Conservation (phyloP, 345 rosid genomes). For the Eucalyptus caleyi region DNA sequence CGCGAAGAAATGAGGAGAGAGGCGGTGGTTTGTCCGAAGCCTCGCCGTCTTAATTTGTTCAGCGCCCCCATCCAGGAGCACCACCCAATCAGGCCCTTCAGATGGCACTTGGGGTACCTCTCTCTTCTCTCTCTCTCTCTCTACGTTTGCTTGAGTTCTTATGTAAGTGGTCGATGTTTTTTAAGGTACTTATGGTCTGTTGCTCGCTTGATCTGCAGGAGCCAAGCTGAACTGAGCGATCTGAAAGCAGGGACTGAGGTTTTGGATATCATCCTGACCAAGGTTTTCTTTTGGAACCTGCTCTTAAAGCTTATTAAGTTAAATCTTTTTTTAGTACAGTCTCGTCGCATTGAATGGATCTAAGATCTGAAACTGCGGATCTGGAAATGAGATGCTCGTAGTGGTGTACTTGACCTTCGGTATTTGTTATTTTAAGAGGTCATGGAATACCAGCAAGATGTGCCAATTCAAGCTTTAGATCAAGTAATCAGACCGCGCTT, state of each 20-base stretch:
- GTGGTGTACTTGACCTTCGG: not conserved
- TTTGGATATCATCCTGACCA: conserved; percentile 63
- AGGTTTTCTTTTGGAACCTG: conserved; percentile 17
- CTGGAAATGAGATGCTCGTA: not conserved
- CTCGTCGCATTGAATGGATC: not conserved
- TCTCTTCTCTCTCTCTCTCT: not conserved
- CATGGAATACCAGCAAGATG: not conserved
- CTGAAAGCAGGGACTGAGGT: conserved; percentile 48
- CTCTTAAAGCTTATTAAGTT: not conserved
- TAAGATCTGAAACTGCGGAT: not conserved
- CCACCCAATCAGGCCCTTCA: conserved; percentile 35
- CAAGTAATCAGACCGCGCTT: not conserved
- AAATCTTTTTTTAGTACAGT: not conserved
- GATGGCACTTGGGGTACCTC: conserved; percentile 46
- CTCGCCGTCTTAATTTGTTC: conserved; percentile 44
- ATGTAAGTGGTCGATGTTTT: not conserved
- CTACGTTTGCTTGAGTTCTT: not conserved
- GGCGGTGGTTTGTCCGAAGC: conserved; percentile 63
- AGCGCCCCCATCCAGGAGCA: conserved; percentile 17
- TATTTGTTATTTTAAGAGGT: not conserved
- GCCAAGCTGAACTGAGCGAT: conserved; percentile 53
- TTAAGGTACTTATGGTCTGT: not conserved
- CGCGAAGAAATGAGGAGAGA: conserved; percentile 46
- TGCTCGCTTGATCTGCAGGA: conserved; percentile 25
- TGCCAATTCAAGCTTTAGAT: not conserved